Percentiles rank a stretch among this genome's conserved stretches.
phyloP scores from a whole-genome alignment of 352 stramenopile genomes.

The Phytophthora brassicae region DNA sequence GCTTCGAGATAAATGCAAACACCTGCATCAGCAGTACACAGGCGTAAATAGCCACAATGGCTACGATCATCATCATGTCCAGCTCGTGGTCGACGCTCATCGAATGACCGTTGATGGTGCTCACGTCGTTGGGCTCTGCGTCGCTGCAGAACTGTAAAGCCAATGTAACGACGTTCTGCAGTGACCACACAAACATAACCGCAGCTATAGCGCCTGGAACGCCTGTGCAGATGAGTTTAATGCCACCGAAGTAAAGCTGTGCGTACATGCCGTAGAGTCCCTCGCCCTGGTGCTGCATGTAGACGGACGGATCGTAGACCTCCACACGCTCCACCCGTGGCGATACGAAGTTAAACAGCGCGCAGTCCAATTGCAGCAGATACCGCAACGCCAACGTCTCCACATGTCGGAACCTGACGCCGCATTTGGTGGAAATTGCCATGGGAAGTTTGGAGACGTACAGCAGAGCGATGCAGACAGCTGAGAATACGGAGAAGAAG shows the following conservation, averaged over 20 bases:
- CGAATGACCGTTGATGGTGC: conserved; percentile 19
- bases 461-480: conserved; percentile 31
- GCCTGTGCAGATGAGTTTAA: conserved; percentile 57
- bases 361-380: conserved; percentile 46
- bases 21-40: conserved; percentile 53
- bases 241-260: conserved; percentile 58
- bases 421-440: neutral
- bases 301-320: conserved; percentile 47
- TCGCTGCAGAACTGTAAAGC: conserved; percentile 12
- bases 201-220: conserved; percentile 43
- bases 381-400: conserved; percentile 35
- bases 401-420: conserved; percentile 17
- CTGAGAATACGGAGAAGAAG: conserved; percentile 41
- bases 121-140: neutral
- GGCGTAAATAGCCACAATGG: conserved; percentile 49
- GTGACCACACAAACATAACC: conserved; percentile 47
- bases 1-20: conserved; percentile 55
- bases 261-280: conserved; percentile 42
- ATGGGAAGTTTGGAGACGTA: conserved; percentile 29
- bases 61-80: conserved; percentile 48
- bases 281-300: conserved; percentile 33
- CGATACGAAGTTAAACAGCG: conserved; percentile 67
- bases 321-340: conserved; percentile 43
- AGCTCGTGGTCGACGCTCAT: conserved; percentile 33
- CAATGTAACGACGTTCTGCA: conserved; percentile 37